These are phyloP conservation scores for Acanthamoeba royreba DNA, from an alignment of 208 protist species.

Conservation along the genomic window DNA sequence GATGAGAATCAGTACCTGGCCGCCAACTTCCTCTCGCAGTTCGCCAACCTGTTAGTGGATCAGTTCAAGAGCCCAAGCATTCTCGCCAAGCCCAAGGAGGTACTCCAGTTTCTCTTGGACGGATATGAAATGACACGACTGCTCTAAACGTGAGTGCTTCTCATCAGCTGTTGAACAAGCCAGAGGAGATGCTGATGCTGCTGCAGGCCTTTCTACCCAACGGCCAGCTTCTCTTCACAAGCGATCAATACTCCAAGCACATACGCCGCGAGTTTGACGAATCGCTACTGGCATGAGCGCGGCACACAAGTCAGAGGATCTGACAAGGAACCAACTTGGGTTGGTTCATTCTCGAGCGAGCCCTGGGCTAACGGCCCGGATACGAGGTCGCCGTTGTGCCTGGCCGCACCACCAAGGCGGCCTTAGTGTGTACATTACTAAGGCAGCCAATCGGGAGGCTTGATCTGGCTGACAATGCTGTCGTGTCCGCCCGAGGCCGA, in stretches of 20 bases:
- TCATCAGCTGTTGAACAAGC: background rate
- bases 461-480: too few relatives aligned
- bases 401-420: too few relatives aligned
- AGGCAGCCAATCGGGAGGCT: too few relatives aligned
- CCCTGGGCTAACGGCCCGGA: too few relatives aligned
- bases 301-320: background rate
- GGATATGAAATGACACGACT: background rate
- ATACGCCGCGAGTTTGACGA: background rate
- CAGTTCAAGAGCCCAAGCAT: constrained; percentile 26
- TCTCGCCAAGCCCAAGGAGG: background rate
- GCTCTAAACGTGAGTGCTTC: background rate
- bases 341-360: too few relatives aligned
- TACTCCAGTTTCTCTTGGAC: background rate
- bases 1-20: constrained; percentile 27
- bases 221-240: background rate
- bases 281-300: background rate
- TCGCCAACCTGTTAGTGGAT: background rate
- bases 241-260: background rate
- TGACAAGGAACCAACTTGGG: background rate
- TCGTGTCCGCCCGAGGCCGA: too few relatives aligned
- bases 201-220: background rate
- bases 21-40: background rate
- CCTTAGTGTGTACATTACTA: too few relatives aligned
- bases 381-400: too few relatives aligned
- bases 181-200: constrained; percentile 20